Evolutionary conservation across 2,329 filamentous ascomycete species (phyloP).

Genomic region (Orbilia ellipsospora): DNA sequence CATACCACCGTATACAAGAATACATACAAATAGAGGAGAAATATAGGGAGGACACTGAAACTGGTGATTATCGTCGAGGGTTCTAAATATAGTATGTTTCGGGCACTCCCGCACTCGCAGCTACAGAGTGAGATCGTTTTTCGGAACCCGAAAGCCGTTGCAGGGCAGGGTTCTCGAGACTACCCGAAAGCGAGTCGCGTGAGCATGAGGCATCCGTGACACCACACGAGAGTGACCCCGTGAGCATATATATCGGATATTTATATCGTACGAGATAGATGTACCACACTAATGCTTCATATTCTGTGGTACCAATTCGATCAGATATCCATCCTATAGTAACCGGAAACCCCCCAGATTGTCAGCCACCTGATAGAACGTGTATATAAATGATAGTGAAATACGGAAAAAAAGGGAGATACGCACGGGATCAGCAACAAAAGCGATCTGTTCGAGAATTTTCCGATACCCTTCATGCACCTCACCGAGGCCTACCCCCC

Average conservation of each 20-base stretch:
- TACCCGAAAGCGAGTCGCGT: background rate
- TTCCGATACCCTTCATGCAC: slow-evolving; percentile 60
- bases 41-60: no score
- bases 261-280: background rate
- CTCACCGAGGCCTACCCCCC: slow-evolving; percentile 40
- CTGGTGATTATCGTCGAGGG: no score
- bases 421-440: slow-evolving; percentile 60
- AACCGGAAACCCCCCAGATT: background rate
- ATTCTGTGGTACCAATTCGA: slow-evolving; percentile 48
- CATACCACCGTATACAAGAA: no score
- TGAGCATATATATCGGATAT: no score
- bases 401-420: background rate
- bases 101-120: background rate
- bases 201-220: background rate
- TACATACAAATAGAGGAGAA: no score
- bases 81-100: no score
- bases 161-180: no score
- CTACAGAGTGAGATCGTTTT: background rate
- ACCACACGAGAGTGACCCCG: no score
- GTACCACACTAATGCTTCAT: slow-evolving; percentile 19
- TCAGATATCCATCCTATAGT: slow-evolving; percentile 57
- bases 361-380: no score
- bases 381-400: background rate
- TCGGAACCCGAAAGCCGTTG: no score
- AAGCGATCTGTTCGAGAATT: slow-evolving; percentile 60